A percentile compares a stretch with the other conserved stretches of the same genome.
Evolutionary conservation across 805 yeast genomes (phyloP).

Genomic region (Nakazawaea laoshanensis): DNA sequence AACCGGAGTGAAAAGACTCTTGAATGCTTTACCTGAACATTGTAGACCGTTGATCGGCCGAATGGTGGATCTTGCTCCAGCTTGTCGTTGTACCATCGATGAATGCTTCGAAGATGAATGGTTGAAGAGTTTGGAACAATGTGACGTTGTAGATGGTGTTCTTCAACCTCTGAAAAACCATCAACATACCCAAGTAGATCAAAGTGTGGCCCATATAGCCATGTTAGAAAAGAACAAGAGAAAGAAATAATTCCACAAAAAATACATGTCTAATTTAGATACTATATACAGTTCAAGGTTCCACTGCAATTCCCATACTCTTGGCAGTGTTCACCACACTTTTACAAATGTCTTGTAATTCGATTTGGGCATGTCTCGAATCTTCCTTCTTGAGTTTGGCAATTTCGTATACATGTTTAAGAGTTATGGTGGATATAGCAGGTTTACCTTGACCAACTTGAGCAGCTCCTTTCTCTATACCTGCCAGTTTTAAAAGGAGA

Average conservation of each 20-base stretch:
- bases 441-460: slow-evolving; percentile 58
- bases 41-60: slow-evolving; percentile 58
- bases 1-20: slow-evolving; percentile 64
- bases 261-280: neutral
- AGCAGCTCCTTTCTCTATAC: slow-evolving; percentile 70
- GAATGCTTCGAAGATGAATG: slow-evolving; percentile 70
- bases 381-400: slow-evolving; percentile 91
- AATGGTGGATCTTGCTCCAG: slow-evolving; percentile 83
- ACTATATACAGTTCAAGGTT: slow-evolving; percentile 31
- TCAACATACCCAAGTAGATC: slow-evolving; percentile 83
- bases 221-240: slow-evolving; percentile 80
- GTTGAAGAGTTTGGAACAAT: slow-evolving; percentile 58
- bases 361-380: slow-evolving; percentile 61
- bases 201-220: slow-evolving; percentile 92
- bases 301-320: slow-evolving; percentile 79
- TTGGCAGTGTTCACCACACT: slow-evolving; percentile 84
- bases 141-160: slow-evolving; percentile 45
- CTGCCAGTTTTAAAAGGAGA: slow-evolving; percentile 75
- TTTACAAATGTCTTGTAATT: slow-evolving; percentile 70
- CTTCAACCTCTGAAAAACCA: slow-evolving; percentile 49
- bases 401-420: slow-evolving; percentile 90
- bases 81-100: slow-evolving; percentile 74
- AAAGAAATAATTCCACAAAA: slow-evolving; percentile 21
- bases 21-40: slow-evolving; percentile 64
- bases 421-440: slow-evolving; percentile 35